phyloP scores from a whole-genome alignment of 257 asterid genomes.

The Gentiana dahurica region DNA sequence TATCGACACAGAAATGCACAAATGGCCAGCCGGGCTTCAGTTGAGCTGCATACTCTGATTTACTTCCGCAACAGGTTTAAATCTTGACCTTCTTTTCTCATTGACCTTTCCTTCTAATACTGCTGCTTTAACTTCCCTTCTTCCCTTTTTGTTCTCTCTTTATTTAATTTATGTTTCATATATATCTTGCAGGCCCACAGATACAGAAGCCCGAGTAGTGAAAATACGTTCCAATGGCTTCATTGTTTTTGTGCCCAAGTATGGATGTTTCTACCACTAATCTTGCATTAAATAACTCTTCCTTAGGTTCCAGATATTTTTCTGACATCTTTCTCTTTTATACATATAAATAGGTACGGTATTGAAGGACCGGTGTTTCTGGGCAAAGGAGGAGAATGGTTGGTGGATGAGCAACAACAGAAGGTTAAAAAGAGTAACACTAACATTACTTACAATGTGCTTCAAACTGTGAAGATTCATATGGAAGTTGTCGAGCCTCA shows the following conservation, averaged over 20 bases:
- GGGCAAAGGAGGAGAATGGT: slow-evolving; percentile 70
- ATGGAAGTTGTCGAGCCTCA: slow-evolving; percentile 92
- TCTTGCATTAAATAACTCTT: neutral
- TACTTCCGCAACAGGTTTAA: slow-evolving; percentile 77
- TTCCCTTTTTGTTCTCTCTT: slow-evolving; percentile 1
- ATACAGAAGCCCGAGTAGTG: slow-evolving; percentile 83
- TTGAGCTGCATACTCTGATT: slow-evolving; percentile 89
- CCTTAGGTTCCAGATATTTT: neutral
- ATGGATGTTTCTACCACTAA: slow-evolving; percentile 15
- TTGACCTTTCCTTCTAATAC: neutral
- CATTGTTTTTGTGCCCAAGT: slow-evolving; percentile 93
- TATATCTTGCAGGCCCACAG: slow-evolving; percentile 71
- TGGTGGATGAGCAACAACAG: slow-evolving; percentile 70
- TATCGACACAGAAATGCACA: slow-evolving; percentile 97
- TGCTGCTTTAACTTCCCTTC: neutral
- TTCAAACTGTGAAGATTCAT: slow-evolving; percentile 69
- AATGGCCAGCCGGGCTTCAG: slow-evolving; percentile 97
- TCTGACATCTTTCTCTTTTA: no score
- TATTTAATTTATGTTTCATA: neutral
- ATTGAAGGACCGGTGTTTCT: slow-evolving; percentile 92
- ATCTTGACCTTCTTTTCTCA: neutral
- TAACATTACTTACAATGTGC: slow-evolving; percentile 51
- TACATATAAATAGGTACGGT: slow-evolving; percentile 47
- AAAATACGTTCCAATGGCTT: slow-evolving; percentile 91
- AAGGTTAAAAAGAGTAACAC: slow-evolving; percentile 46